Evolutionary conservation across 78 protist species (phyloP).

Genomic region (Pigoraptor vietnamica): DNA sequence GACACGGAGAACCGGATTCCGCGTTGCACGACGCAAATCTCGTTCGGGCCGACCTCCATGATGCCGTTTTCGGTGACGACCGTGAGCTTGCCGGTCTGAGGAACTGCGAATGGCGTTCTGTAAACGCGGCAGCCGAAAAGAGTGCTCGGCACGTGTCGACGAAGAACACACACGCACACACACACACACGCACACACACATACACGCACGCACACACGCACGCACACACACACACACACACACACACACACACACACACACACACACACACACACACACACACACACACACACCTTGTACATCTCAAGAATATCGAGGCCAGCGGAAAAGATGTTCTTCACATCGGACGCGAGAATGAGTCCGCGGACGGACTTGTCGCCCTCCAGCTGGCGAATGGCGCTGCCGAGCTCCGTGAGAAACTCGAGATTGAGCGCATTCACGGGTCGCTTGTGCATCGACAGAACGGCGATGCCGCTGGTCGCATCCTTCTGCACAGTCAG

Average conservation of each 20-base stretch:
- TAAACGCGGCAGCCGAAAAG: too few species aligned
- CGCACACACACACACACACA: too few species aligned
- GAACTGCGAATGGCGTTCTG: constrained; percentile 42
- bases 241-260: too few species aligned
- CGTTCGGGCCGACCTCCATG: constrained; percentile 71
- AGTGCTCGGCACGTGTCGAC: too few species aligned
- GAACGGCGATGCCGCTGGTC: neutral
- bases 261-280: too few species aligned
- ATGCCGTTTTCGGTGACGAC: constrained; percentile 85
- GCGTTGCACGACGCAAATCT: constrained; percentile 84
- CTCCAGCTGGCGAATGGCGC: neutral
- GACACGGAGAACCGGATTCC: constrained; percentile 80
- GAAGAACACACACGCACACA: too few species aligned
- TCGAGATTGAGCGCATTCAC: neutral
- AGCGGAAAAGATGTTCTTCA: neutral
- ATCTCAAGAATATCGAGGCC: neutral
- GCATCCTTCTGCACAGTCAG: neutral
- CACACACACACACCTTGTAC: neutral
- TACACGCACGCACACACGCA: too few species aligned
- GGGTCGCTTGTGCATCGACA: neutral
- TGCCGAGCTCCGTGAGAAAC: neutral
- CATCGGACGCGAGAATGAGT: neutral
- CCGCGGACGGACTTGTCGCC: neutral
- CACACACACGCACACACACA: too few species aligned
- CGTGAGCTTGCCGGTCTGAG: constrained; percentile 61